These are phyloP conservation scores for Alliaria petiolata DNA, from an alignment of 345 rosid species.

Conservation along the genomic window DNA sequence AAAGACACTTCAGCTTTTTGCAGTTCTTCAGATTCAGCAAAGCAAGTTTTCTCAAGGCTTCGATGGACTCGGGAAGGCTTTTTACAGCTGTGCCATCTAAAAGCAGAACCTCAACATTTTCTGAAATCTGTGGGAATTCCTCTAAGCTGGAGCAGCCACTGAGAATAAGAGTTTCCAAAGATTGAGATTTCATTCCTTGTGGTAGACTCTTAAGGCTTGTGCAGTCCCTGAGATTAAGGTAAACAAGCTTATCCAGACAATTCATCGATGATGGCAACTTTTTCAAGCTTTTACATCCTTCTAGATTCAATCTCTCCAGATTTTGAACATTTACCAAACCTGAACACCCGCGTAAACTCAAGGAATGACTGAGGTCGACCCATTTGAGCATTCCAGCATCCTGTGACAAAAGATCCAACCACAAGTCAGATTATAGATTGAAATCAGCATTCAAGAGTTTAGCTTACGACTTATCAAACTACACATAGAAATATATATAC, in stretches of 20 bases:
- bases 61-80: constrained; percentile 28
- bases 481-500: no score
- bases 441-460: not conserved
- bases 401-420: constrained; percentile 12
- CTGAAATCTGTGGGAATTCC: constrained; percentile 24
- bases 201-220: constrained; percentile 25
- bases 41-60: constrained; percentile 6
- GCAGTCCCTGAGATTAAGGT: constrained; percentile 26
- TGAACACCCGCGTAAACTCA: constrained; percentile 6
- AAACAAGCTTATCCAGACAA: constrained; percentile 25
- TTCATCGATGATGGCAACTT: constrained; percentile 21
- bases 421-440: no score
- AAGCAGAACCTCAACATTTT: constrained; percentile 20
- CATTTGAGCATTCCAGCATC: constrained; percentile 27
- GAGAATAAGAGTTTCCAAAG: constrained; percentile 26
- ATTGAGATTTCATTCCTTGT: not conserved
- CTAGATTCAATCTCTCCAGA: constrained; percentile 27
- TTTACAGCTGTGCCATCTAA: constrained; percentile 30
- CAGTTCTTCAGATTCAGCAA: constrained; percentile 25
- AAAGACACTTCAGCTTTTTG: constrained; percentile 17
- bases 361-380: constrained; percentile 23
- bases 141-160: constrained; percentile 31
- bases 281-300: constrained; percentile 27
- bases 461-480: no score
- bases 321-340: constrained; percentile 29